These are phyloP conservation scores for Thermomucor indicae-seudaticae DNA, from an alignment of 371 early-diverging fungal species.

Conservation along the genomic window DNA sequence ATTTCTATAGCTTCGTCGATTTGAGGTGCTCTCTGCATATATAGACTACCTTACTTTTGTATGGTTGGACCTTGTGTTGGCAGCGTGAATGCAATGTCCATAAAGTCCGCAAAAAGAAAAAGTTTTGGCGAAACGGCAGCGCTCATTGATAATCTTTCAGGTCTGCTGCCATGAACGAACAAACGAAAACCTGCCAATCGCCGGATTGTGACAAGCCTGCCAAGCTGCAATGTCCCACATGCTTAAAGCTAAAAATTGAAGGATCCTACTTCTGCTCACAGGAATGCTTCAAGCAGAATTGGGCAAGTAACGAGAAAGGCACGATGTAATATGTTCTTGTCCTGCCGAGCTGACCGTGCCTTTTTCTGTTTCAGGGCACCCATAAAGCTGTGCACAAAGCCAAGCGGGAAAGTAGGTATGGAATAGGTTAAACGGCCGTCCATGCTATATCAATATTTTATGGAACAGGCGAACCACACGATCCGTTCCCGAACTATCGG, in stretches of 20 bases:
- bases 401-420: conserved; percentile 30
- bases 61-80: no score
- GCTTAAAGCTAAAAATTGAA: conserved; percentile 72
- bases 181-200: conserved; percentile 49
- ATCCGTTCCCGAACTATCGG: conserved; percentile 52
- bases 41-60: no score
- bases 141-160: no score
- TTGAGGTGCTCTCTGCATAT: no score
- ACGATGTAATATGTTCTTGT: not conserved
- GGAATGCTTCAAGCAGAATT: conserved; percentile 12
- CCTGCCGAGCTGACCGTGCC: not conserved
- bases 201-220: conserved; percentile 73
- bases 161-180: not conserved
- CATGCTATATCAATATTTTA: not conserved
- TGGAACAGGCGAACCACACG: conserved; percentile 32
- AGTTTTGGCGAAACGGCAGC: no score
- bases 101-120: no score
- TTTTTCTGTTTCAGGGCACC: not conserved
- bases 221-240: conserved; percentile 86
- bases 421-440: not conserved
- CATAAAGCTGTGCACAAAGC: conserved; percentile 44
- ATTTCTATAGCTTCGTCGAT: no score
- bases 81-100: no score
- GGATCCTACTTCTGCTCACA: conserved; percentile 86
- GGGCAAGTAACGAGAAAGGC: not conserved